Base-by-base conservation (phyloP, 768 basidiomycete genomes). In the Podaxis sp. region DNA sequence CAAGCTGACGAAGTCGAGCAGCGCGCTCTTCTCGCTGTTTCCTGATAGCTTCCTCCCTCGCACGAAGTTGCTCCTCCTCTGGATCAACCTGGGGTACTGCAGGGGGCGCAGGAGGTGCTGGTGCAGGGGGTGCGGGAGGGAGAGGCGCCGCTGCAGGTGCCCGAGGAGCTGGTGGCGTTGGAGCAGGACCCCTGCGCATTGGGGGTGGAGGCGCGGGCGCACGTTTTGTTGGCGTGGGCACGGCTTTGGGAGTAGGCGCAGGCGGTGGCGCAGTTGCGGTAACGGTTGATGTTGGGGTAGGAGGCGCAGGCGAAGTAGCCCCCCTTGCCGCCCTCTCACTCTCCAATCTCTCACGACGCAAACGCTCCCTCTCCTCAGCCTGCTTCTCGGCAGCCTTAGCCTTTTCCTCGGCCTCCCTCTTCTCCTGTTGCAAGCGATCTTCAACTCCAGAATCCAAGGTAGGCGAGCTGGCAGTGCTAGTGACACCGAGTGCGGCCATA, bases 401-500 rank as follows among this genome's bases (percentile, higher is more conserved):
- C 73, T 91, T 93, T 72, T 93, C 91, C 66, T 95, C 95, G 0
- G 96, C 96, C 71, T 97, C 96, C 71, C 84, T 87, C 79, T 90
- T 91, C 70, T 99, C 96, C 67, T 87, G 81, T 40, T 85, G 87
- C 4, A 99, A 82, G 10, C 96, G 80, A 66, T 95, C 91, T 71
- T 94, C 91, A 2, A 97, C 93, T 57, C 81, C 84, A 6, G 84
- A 88, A 72, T 97, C 96, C 10, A 95, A 78, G 0, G 72, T 65
- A 12, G 80, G 74, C 0, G 70, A 66, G 6, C 85, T 72, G 30
- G 83, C 75, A 13, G 82, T 67, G 0, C 79, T 75, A 1, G 83
- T 73, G 17, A 97, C 83, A 4, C 96, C 96, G 10, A 98, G 83
- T 0, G 89, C 90, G 41, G 87, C 85, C 82, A 90, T 94, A 36